These are phyloP conservation scores for Moelleriella libera DNA, from an alignment of 2,329 filamentous ascomycete genomes.

Conservation along the genomic window DNA sequence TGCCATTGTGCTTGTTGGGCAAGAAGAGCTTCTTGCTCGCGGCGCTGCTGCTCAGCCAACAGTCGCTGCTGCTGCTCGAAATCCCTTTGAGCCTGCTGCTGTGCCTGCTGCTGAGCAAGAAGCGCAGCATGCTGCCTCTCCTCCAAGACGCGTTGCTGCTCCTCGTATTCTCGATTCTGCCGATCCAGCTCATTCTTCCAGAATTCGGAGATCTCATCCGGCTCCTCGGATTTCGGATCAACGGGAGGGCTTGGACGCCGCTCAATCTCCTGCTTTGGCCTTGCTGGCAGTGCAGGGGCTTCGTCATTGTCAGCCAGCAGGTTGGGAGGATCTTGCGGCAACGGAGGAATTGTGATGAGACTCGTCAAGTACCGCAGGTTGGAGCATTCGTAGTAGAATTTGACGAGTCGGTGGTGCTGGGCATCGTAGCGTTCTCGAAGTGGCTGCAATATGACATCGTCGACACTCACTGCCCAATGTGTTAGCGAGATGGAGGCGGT, in stretches of 20 bases:
- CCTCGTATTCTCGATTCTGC: constrained; percentile 89
- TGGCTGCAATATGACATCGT: constrained; percentile 82
- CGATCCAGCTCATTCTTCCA: constrained; percentile 89
- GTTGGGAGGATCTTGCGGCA: constrained; percentile 87
- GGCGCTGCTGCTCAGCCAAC: constrained; percentile 75
- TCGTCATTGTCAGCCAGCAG: constrained; percentile 74
- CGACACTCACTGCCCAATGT: constrained; percentile 57
- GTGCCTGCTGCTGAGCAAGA: constrained; percentile 66
- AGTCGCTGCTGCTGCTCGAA: constrained; percentile 90
- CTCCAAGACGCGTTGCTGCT: constrained; percentile 79
- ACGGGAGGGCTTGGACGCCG: constrained; percentile 55
- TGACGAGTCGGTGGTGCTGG: constrained; percentile 89
- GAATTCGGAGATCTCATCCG: constrained; percentile 92
- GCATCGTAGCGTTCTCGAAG: constrained; percentile 83
- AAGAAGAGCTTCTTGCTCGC: constrained; percentile 81
- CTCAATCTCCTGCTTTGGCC: constrained; percentile 64
- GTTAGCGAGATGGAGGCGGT: constrained; percentile 7
- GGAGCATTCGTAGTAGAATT: constrained; percentile 98
- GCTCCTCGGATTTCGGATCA: constrained; percentile 58
- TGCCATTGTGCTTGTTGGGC: constrained; percentile 85
- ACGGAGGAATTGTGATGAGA: constrained; percentile 87
- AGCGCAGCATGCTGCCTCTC: constrained; percentile 76
- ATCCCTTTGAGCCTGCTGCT: constrained; percentile 78
- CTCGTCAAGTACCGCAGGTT: constrained; percentile 94
- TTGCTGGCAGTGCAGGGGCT: constrained; percentile 66